Percentiles rank a stretch among this genome's conserved stretches.
These are phyloP conservation scores for Coniophora puteana DNA, from an alignment of 1,284 basidiomycete species.

Conservation along the genomic window DNA sequence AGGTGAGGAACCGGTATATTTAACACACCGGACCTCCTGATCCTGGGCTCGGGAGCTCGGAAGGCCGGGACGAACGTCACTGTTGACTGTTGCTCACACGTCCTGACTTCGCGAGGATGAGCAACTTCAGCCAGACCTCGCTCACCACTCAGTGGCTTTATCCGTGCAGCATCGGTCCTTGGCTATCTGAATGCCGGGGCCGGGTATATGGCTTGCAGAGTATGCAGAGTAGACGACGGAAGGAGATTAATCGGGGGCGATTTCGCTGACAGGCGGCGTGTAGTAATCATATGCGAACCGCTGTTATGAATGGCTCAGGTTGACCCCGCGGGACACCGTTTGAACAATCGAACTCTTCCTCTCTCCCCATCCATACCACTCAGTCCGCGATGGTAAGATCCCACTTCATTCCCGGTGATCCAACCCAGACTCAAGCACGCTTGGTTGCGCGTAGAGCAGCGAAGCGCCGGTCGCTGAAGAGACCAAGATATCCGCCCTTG, in stretches of 20 bases:
- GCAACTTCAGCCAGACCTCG: no score
- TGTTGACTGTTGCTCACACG: no score
- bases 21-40: no score
- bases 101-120: no score
- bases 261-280: neutral
- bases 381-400: slow-evolving; percentile 23
- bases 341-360: neutral
- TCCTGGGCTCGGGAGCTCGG: no score
- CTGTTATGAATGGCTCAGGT: neutral
- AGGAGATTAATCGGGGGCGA: slow-evolving; percentile 11
- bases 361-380: slow-evolving; percentile 7
- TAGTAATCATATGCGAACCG: slow-evolving; percentile 10
- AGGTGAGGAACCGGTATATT: no score
- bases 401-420: neutral
- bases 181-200: slow-evolving; percentile 8
- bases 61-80: no score
- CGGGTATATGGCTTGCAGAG: no score
- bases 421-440: slow-evolving; percentile 12
- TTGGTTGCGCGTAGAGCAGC: slow-evolving; percentile 22
- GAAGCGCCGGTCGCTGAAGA: slow-evolving; percentile 18
- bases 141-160: neutral
- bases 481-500: slow-evolving; percentile 39
- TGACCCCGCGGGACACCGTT: slow-evolving; percentile 7
- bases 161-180: neutral
- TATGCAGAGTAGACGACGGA: no score